phyloP scores from a whole-genome alignment of 108 stramenopile species.

The Cyclostephanos tholiformis region DNA sequence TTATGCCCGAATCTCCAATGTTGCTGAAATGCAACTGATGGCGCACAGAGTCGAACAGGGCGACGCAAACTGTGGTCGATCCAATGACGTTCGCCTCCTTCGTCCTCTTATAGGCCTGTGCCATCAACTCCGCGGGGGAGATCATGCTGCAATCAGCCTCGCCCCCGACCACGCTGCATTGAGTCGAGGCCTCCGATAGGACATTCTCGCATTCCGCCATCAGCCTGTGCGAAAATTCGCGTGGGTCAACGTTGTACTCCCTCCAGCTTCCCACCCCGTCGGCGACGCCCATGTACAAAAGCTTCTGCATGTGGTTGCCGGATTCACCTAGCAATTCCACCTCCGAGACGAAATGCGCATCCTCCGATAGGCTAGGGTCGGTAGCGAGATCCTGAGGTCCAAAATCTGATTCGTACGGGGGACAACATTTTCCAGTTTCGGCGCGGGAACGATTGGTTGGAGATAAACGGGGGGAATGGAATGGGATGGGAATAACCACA shows the following conservation, averaged over 20 bases:
- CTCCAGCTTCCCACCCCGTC: slow-evolving; percentile 98
- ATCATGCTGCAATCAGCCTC: slow-evolving; percentile 61
- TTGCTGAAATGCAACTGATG: slow-evolving; percentile 95
- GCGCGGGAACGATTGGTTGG: slow-evolving; percentile 4
- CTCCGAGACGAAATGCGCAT: slow-evolving; percentile 73
- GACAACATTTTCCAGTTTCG: not conserved
- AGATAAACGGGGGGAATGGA: not conserved
- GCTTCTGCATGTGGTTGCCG: slow-evolving; percentile 57
- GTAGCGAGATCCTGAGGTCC: slow-evolving; percentile 64
- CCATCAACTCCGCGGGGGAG: slow-evolving; percentile 69
- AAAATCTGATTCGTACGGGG: slow-evolving; percentile 45
- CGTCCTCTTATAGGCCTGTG: slow-evolving; percentile 76
- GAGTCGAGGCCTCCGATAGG: slow-evolving; percentile 54
- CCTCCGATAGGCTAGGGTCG: slow-evolving; percentile 85
- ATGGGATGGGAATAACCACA: not conserved
- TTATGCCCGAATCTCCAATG: slow-evolving; percentile 94
- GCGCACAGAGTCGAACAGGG: slow-evolving; percentile 85
- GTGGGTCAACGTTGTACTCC: slow-evolving; percentile 92
- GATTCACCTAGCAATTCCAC: slow-evolving; percentile 70
- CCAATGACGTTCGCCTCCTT: slow-evolving; percentile 86
- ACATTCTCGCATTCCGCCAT: slow-evolving; percentile 86
- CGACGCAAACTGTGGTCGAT: slow-evolving; percentile 89
- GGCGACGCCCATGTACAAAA: slow-evolving; percentile 91
- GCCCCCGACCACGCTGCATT: slow-evolving; percentile 37
- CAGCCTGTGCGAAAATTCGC: slow-evolving; percentile 83